Conservation (phyloP, 2,329 filamentous ascomycete species). For the Cercospora canescens region DNA sequence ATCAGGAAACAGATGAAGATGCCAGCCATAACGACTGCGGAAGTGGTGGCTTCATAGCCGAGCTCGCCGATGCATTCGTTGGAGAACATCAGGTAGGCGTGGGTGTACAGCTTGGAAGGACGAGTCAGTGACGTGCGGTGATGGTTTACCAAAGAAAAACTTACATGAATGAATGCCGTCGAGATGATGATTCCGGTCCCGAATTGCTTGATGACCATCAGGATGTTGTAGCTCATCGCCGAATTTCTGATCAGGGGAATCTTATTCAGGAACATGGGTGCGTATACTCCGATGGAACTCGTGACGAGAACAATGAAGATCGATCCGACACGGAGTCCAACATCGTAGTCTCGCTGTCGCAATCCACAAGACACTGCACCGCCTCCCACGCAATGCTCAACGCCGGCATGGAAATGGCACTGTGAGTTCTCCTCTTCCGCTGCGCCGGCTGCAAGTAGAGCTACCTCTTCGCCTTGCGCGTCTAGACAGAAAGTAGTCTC, state of each 20-base stretch:
- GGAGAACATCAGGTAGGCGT: conserved; percentile 70
- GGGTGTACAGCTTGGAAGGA: conserved; percentile 63
- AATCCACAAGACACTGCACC: conserved; percentile 50
- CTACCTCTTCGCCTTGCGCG: conserved; percentile 10
- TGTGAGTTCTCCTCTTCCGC: conserved; percentile 37
- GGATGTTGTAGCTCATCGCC: conserved; percentile 50
- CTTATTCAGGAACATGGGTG: conserved; percentile 63
- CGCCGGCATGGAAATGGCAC: conserved; percentile 74
- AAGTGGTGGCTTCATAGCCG: conserved; percentile 67
- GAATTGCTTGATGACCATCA: conserved; percentile 69
- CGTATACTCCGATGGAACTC: conserved; percentile 67
- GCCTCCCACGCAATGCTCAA: conserved; percentile 64
- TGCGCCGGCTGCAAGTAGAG: conserved; percentile 15
- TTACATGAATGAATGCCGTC: conserved; percentile 68
- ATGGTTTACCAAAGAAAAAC: conserved; percentile 25
- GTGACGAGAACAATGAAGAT: conserved; percentile 71
- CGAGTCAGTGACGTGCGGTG: neutral
- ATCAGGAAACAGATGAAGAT: conserved; percentile 71
- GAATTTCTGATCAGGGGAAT: conserved; percentile 50
- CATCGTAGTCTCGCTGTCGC: conserved; percentile 61
- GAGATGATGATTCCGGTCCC: conserved; percentile 72
- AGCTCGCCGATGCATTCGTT: conserved; percentile 69
- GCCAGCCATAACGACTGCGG: conserved; percentile 72
- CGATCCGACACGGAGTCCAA: conserved; percentile 67
- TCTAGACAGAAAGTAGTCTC: conserved; percentile 50